Conservation (phyloP, 73 alveolate genomes). For the Tetrahymena elliotti region DNA sequence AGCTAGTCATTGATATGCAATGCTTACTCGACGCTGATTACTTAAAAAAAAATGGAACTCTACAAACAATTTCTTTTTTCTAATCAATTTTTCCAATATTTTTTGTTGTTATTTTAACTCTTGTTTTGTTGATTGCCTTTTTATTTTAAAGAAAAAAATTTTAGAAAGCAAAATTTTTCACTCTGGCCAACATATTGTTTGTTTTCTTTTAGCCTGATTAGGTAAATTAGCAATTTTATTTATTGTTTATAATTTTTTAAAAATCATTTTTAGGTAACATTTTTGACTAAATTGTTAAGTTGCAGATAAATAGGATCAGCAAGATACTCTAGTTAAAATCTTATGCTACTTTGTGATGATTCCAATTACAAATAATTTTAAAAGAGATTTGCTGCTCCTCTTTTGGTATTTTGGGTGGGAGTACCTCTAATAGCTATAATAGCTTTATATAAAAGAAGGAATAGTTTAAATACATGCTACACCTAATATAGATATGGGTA, state of each 20-base stretch:
- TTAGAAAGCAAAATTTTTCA: not conserved
- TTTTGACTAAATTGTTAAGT: not conserved
- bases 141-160: not conserved
- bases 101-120: not conserved
- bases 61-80: not conserved
- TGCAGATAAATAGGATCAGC: not conserved
- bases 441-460: not conserved
- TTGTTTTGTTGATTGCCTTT: not conserved
- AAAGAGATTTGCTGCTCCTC: not conserved
- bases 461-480: not conserved
- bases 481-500: not conserved
- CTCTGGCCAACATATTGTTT: not conserved
- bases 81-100: not conserved
- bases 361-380: not conserved
- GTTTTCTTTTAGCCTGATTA: not conserved
- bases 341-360: not conserved
- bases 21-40: not conserved
- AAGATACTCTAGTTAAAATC: not conserved
- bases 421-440: not conserved
- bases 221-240: not conserved
- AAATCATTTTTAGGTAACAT: not conserved
- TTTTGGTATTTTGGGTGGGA: not conserved
- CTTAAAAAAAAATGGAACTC: not conserved
- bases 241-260: no score
- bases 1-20: not conserved